Conservation (phyloP, 2,329 filamentous ascomycete species). For the Fusarium euwallaceae region DNA sequence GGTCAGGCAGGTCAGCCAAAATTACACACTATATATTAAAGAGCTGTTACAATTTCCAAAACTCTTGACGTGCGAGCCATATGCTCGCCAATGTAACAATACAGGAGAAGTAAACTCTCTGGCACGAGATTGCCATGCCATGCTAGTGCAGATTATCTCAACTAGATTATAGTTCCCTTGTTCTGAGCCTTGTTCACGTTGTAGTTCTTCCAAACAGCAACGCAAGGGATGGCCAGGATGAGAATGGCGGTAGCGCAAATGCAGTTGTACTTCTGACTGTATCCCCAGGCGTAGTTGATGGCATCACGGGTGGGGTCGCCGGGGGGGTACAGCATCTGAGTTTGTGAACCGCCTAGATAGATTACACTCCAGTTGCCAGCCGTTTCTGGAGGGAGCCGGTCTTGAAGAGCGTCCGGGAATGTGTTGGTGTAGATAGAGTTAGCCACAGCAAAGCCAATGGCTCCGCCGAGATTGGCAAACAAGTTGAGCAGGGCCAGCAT, state of each 20-base stretch:
- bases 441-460: constrained; percentile 14
- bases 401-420: constrained; percentile 20
- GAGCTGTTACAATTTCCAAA: background rate
- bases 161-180: constrained; percentile 6
- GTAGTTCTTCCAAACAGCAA: constrained; percentile 26
- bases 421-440: constrained; percentile 23
- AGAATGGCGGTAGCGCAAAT: constrained; percentile 22
- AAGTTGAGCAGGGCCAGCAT: constrained; percentile 13
- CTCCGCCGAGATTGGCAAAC: constrained; percentile 15
- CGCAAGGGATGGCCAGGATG: constrained; percentile 11
- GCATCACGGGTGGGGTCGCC: constrained; percentile 15
- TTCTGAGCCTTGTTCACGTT: constrained; percentile 24
- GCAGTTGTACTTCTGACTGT: constrained; percentile 19
- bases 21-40: background rate
- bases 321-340: constrained; percentile 13
- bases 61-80: background rate
- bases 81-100: background rate
- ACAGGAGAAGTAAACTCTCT: background rate
- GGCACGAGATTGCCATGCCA: background rate
- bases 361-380: constrained; percentile 7
- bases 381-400: constrained; percentile 3
- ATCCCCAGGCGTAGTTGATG: constrained; percentile 26
- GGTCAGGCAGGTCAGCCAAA: background rate
- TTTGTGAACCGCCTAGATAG: constrained; percentile 13
- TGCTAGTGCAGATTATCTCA: background rate